Conservation (phyloP, 176 grass and related monocot species). For the Guadua angustifolia region DNA sequence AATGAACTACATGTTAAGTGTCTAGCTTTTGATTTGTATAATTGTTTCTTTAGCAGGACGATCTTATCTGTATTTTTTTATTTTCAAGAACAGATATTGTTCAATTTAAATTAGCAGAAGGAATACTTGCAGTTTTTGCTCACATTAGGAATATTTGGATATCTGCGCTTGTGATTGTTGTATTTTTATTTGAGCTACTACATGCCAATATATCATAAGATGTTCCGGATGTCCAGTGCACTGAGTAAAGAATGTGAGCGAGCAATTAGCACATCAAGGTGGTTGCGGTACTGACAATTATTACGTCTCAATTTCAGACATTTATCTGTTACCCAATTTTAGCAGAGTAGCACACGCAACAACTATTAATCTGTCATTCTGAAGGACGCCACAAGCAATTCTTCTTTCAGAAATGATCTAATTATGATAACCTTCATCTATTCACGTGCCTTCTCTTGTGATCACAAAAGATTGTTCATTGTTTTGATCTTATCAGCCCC, state of each 20-base stretch:
- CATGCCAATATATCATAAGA: neutral
- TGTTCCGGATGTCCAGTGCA: constrained; percentile 13
- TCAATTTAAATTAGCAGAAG: neutral
- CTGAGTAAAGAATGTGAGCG: neutral
- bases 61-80: too few species aligned
- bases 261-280: neutral
- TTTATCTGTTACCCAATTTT: neutral
- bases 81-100: constrained; percentile 2
- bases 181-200: neutral
- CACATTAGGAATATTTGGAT: neutral
- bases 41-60: constrained; percentile 10
- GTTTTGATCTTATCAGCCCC: neutral
- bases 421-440: neutral
- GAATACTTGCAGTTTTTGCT: neutral
- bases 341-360: neutral
- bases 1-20: neutral
- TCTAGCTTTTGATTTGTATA: neutral
- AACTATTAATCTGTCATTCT: neutral
- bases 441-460: neutral
- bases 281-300: neutral
- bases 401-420: neutral
- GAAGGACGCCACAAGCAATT: neutral
- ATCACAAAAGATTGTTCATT: neutral
- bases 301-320: neutral
- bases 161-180: neutral